Evolutionary conservation across 441 rosid genomes (phyloP).

Genomic region (California macrophylla): DNA sequence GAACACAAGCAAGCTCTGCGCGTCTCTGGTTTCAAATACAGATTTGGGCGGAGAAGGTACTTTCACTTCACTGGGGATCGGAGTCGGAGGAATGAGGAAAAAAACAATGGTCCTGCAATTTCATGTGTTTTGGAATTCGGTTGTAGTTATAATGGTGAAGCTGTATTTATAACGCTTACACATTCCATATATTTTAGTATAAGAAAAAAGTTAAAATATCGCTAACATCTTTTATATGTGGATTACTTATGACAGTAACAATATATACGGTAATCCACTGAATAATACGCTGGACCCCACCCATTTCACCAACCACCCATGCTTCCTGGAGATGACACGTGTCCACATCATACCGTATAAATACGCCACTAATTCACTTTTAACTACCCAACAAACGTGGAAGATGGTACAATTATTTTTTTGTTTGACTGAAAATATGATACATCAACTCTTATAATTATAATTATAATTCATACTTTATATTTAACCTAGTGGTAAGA

Average conservation of each 20-base stretch:
- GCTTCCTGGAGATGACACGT: neutral
- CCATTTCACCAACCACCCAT: neutral
- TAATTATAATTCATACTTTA: no score
- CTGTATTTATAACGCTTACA: neutral
- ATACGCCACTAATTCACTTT: no score
- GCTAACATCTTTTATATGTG: neutral
- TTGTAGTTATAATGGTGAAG: neutral
- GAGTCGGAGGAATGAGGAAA: no score
- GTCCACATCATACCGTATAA: neutral
- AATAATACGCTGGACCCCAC: neutral
- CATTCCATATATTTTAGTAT: neutral
- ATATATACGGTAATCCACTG: neutral
- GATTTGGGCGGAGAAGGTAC: neutral
- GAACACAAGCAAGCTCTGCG: neutral
- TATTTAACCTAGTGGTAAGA: no score
- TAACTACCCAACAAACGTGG: no score
- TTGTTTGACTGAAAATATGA: no score
- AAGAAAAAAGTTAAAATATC: no score
- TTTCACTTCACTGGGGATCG: neutral
- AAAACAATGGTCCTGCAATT: no score
- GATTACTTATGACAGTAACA: neutral
- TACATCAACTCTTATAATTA: no score
- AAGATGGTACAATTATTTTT: no score
- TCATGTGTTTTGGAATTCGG: no score
- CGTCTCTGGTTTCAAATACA: neutral